Evolutionary conservation across 2,329 filamentous ascomycete genomes (phyloP), one percentile per base, ranked within the genome.

Genomic region (Pezicula rhizophila): DNA sequence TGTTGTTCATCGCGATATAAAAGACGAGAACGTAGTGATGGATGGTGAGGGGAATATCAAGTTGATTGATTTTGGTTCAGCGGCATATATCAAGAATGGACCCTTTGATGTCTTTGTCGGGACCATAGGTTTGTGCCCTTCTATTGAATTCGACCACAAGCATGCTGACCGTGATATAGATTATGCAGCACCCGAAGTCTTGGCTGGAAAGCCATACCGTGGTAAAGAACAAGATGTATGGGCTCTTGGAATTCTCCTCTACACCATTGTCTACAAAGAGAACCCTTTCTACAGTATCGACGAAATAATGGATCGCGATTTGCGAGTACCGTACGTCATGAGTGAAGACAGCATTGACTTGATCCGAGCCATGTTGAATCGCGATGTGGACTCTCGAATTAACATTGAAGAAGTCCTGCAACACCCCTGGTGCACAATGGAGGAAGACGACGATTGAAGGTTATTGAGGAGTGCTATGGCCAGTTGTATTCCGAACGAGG

Each of bases 191-290:
- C 93, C 93, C n/a, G 93, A 99, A 72, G 93, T 99, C 47, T 78
- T 99, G 43, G 90, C 90, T 50, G 93, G 93, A 42, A 86, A 85
- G 59, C 86, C 91, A 14, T 99, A 99, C 69, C 82, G 87, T 57
- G 93, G 93, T 63, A 96, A 95, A 69, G 92, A 96, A 67, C 93
- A 99, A 73, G 93, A 99, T 64, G 90, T 99, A 26, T 99, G 93
- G 93, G 93, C 93, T 1, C 78, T 99, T 14, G 93, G 93, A 20
- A 97, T 99, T 62, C 78, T 99, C 23, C 80, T 99, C 12, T 99
- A 99, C 73, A 99, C 93, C 25, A 96, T 99, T 63, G 87, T 97
- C 63, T 99, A 99, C 78, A 99, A 97, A 71, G 93, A 99, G 71
- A 99, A 99, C 64, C 92, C 93, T 1, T 99, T 96, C 68, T 97